Conservation (phyloP, 768 basidiomycete genomes). For the Hericium rajendrae region DNA sequence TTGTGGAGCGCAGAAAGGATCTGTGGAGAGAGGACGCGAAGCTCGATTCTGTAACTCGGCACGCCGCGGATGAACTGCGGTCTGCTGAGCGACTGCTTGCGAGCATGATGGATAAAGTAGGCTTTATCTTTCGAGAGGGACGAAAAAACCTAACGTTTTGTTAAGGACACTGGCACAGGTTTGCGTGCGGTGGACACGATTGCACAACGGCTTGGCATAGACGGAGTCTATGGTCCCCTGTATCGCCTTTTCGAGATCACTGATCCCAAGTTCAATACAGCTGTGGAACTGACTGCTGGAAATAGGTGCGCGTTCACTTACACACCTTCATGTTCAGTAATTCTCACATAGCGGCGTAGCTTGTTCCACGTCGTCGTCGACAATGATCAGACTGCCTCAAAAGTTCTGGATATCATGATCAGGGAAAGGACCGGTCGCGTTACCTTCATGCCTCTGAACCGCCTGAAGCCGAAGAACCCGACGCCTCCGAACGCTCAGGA, state of each 20-base stretch:
- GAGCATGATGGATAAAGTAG: conserved; percentile 93
- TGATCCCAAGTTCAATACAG: conserved; percentile 82
- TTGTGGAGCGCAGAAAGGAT: conserved; percentile 80
- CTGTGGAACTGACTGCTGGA: conserved; percentile 91
- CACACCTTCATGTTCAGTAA: not conserved
- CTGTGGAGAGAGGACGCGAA: conserved; percentile 94
- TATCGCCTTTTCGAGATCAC: conserved; percentile 90
- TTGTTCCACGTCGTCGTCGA: conserved; percentile 98
- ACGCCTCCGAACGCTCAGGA: conserved; percentile 64
- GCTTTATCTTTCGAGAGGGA: conserved; percentile 1
- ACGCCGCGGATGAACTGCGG: conserved; percentile 74
- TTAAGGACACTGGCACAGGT: conserved; percentile 83
- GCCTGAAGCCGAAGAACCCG: conserved; percentile 69
- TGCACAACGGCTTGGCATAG: conserved; percentile 59
- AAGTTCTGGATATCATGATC: conserved; percentile 89
- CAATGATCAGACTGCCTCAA: conserved; percentile 85
- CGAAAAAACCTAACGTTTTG: not conserved
- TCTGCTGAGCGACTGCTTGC: conserved; percentile 70
- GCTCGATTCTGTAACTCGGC: conserved; percentile 62
- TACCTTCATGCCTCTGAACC: conserved; percentile 97
- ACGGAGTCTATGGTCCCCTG: conserved; percentile 88
- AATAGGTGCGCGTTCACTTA: conserved; percentile 55
- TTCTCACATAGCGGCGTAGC: conserved; percentile 31
- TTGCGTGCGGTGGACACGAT: conserved; percentile 81
- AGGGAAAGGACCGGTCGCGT: conserved; percentile 90